Evolutionary conservation across 192 early-diverging fungal species (phyloP), one percentile per base, ranked within the genome.

Genomic region (Rhizophagus sp.): DNA sequence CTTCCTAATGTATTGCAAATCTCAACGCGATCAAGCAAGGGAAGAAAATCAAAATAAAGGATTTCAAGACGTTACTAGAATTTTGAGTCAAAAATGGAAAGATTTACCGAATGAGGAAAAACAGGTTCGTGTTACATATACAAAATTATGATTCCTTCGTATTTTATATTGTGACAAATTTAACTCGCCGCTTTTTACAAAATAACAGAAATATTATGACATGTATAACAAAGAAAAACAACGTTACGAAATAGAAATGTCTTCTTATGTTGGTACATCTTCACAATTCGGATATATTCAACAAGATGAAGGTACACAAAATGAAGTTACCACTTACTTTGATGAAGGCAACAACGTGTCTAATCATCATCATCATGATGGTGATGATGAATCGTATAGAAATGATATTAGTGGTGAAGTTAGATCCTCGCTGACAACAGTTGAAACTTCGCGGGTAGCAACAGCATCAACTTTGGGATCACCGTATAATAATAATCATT

Each of bases 81-180:
- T 84, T 17, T 71, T 87, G 25, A 82, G 82, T 49, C 83, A 83
- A 67, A 83, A 79, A 76, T 87, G 86, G 86, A 85, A 87, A 64
- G 80, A 82, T 30, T 66, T 87, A 62, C 12, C 73, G 7, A 69
- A 79, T 12, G 79, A 83, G 24, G 82, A 87, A 47, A 83, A 83
- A 75, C 73, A 87, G 79, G 85, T 83, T 61, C 27, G 33, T 50
- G 24, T n/a, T 13, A n/a, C 25, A 47, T 24, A 15, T 27, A 74
- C 19, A 39, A 62, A 19, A 57, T 80, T 71, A 19, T 30, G 9
- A 36, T 41, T 5, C 36, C 5, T 36, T 36, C 36, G 2, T 36
- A 36, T 36, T 3, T 30, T 33, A n/a, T 75, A 49, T 36, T 47
- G 10, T 11, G 11, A 47, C 44, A 47, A 47, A 47, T 47, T 47